Conservation (phyloP, 495 filamentous ascomycete genomes). For the Cenococcum geophilum region DNA sequence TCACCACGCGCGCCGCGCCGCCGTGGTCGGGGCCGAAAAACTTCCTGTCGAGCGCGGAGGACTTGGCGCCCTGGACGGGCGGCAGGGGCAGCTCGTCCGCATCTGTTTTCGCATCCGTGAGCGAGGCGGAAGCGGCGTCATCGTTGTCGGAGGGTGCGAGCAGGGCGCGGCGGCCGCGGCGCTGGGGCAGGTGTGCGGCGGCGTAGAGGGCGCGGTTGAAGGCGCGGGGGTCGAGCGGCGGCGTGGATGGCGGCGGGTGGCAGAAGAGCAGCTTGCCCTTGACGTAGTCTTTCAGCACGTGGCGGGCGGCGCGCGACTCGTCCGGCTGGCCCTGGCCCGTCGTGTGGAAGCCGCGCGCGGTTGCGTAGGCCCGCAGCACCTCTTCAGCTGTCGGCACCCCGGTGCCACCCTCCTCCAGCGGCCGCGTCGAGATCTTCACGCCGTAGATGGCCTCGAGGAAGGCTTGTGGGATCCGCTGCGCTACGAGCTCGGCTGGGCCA, state of each 20-base stretch:
- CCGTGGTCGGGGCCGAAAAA: slow-evolving; percentile 71
- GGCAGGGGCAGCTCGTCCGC: slow-evolving; percentile 33
- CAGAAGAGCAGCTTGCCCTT: slow-evolving; percentile 91
- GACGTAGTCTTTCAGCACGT: slow-evolving; percentile 94
- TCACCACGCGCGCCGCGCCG: slow-evolving; percentile 58
- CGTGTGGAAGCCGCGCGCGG: slow-evolving; percentile 81
- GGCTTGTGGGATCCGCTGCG: slow-evolving; percentile 78
- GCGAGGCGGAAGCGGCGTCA: too few species aligned
- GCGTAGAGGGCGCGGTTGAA: slow-evolving; percentile 93
- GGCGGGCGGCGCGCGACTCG: slow-evolving; percentile 83
- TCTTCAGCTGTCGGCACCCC: slow-evolving; percentile 85
- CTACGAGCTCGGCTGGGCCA: slow-evolving; percentile 79
- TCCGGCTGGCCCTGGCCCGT: slow-evolving; percentile 85
- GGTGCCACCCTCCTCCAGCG: slow-evolving; percentile 87
- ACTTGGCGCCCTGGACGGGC: slow-evolving; percentile 55
- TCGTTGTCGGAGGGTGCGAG: too few species aligned
- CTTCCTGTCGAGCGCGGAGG: slow-evolving; percentile 67
- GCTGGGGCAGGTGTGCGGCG: slow-evolving; percentile 63
- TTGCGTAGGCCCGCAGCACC: slow-evolving; percentile 77
- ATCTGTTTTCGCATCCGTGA: slow-evolving; percentile 38
- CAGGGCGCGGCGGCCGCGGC: too few species aligned
- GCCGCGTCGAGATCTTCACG: slow-evolving; percentile 74
- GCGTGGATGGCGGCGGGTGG: slow-evolving; percentile 72
- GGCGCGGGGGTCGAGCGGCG: slow-evolving; percentile 56
- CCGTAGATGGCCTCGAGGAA: slow-evolving; percentile 93